phyloP scores from a whole-genome alignment of 805 yeast genomes.

The Cyberlindnera euphorbiae region DNA sequence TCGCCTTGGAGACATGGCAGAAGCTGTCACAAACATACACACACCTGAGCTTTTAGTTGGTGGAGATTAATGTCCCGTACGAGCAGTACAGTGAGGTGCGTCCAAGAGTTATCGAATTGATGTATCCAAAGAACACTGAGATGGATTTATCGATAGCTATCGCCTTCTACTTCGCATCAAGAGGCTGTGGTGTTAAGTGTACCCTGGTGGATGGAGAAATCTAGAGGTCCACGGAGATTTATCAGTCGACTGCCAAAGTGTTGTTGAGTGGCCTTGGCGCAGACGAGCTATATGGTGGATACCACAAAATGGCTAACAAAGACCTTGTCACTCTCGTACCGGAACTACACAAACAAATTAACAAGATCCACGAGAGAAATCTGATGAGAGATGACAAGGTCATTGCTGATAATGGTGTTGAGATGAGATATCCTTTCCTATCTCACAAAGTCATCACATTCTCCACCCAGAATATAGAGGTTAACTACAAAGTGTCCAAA shows the following conservation, averaged over 20 bases:
- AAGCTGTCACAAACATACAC: slow-evolving; percentile 44
- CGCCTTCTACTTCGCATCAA: slow-evolving; percentile 89
- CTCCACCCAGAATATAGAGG: slow-evolving; percentile 44
- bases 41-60: slow-evolving; percentile 38
- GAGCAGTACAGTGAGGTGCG: slow-evolving; percentile 52
- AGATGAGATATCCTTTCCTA: slow-evolving; percentile 81
- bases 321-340: slow-evolving; percentile 40
- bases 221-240: slow-evolving; percentile 21
- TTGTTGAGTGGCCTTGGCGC: slow-evolving; percentile 93
- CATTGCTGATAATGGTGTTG: slow-evolving; percentile 81
- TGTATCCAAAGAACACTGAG: slow-evolving; percentile 82
- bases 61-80: slow-evolving; percentile 72
- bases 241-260: slow-evolving; percentile 57
- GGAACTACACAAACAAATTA: slow-evolving; percentile 68
- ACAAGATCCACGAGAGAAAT: slow-evolving; percentile 71
- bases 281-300: slow-evolving; percentile 95
- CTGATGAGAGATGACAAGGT: slow-evolving; percentile 91
- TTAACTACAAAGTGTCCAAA: slow-evolving; percentile 48
- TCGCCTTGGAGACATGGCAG: slow-evolving; percentile 62
- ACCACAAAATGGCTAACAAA: slow-evolving; percentile 66
- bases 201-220: slow-evolving; percentile 2
- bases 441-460: slow-evolving; percentile 55
- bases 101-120: slow-evolving; percentile 53
- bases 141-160: slow-evolving; percentile 96
- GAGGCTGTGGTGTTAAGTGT: slow-evolving; percentile 39